These are phyloP conservation scores for Russula vinacea DNA, from an alignment of 768 basidiomycete genomes.

Conservation along the genomic window DNA sequence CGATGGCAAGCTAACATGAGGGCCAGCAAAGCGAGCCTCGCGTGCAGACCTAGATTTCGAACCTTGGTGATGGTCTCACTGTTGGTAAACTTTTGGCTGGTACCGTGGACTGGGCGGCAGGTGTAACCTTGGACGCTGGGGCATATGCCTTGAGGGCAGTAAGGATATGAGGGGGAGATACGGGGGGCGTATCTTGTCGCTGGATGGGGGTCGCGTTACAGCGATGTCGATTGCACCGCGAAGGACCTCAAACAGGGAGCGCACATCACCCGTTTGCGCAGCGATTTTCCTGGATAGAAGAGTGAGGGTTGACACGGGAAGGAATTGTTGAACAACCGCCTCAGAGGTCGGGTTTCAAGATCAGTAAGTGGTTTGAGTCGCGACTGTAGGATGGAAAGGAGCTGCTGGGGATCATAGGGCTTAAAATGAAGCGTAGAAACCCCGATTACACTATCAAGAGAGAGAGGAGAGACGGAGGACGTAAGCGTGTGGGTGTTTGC, in stretches of 20 bases:
- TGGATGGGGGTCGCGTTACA: slow-evolving; percentile 32
- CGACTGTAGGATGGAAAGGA: slow-evolving; percentile 63
- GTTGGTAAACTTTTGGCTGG: slow-evolving; percentile 34
- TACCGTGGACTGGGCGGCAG: slow-evolving; percentile 38
- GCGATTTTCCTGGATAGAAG: slow-evolving; percentile 80
- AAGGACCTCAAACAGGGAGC: slow-evolving; percentile 75
- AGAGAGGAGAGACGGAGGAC: slow-evolving; percentile 44
- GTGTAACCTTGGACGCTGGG: slow-evolving; percentile 35
- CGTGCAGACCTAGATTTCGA: slow-evolving; percentile 66
- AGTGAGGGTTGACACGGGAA: slow-evolving; percentile 61
- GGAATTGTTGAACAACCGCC: slow-evolving; percentile 46
- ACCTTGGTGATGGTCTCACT: slow-evolving; percentile 69
- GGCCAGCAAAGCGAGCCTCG: slow-evolving; percentile 63
- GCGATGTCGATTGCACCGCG: slow-evolving; percentile 73
- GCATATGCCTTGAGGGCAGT: slow-evolving; percentile 71
- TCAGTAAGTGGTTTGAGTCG: slow-evolving; percentile 54
- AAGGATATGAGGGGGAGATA: slow-evolving; percentile 68
- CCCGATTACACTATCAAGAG: slow-evolving; percentile 34
- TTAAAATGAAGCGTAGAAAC: slow-evolving; percentile 74
- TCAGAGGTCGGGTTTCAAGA: slow-evolving; percentile 30
- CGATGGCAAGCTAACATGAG: slow-evolving; percentile 64
- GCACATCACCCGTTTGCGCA: slow-evolving; percentile 77
- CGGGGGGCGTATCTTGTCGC: slow-evolving; percentile 38
- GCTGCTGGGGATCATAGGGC: slow-evolving; percentile 70
- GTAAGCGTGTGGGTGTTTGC: slow-evolving; percentile 88